These are phyloP conservation scores for Lolium rigidum DNA, from an alignment of 176 grass and related monocot genomes.

Conservation along the genomic window DNA sequence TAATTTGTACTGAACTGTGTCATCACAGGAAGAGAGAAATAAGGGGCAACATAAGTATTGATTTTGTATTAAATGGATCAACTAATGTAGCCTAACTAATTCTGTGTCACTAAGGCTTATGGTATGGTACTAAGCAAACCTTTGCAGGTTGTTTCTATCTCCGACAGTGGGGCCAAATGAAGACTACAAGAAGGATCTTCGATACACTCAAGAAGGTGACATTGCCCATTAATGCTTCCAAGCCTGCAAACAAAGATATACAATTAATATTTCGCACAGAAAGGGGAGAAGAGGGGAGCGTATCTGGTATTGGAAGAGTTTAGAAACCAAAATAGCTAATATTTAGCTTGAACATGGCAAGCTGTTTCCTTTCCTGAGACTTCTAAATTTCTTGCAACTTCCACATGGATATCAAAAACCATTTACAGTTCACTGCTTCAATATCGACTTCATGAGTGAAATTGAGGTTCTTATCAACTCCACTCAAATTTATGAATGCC, in stretches of 20 bases:
- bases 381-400: not conserved
- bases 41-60: not conserved
- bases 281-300: not conserved
- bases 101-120: slow-evolving; percentile 27
- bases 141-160: slow-evolving; percentile 15
- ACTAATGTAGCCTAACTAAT: slow-evolving; percentile 14
- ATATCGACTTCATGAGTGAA: not conserved
- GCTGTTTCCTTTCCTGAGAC: not conserved
- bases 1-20: not conserved
- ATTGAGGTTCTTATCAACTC: not conserved
- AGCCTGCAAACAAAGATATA: slow-evolving; percentile 29
- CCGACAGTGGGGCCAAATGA: not conserved
- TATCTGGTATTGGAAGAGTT: not conserved
- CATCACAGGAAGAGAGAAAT: not conserved
- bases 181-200: slow-evolving; percentile 20
- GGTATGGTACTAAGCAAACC: not conserved
- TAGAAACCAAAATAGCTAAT: not conserved
- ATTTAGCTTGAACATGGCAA: not conserved
- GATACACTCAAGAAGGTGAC: not conserved
- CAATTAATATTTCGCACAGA: slow-evolving; percentile 2
- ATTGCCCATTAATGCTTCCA: slow-evolving; percentile 6
- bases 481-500: not conserved
- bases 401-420: not conserved
- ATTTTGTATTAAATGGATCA: not conserved
- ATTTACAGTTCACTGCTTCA: not conserved